A percentile compares a stretch with the other conserved stretches of the same genome.
phyloP scores from a whole-genome alignment of 257 asterid genomes.

The Solanum medicagineum region DNA sequence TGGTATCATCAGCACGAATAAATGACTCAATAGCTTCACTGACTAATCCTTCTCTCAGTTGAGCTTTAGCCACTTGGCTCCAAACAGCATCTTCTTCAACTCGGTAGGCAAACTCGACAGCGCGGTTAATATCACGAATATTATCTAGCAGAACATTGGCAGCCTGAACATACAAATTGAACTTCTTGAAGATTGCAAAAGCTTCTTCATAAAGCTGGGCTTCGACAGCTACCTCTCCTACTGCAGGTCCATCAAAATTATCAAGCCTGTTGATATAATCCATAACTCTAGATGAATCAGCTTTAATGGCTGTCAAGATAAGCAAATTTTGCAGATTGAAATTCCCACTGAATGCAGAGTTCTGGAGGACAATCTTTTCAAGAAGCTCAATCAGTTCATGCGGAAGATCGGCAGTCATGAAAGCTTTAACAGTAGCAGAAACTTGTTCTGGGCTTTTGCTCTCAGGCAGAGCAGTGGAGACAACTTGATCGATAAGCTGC shows the following conservation, averaged over 20 bases:
- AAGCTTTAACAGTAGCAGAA: conserved; percentile 98
- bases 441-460: conserved; percentile 99
- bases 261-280: conserved; percentile 94
- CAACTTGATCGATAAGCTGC: conserved; percentile 98
- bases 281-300: conserved; percentile 96
- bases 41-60: conserved; percentile 85
- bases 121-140: conserved; percentile 84
- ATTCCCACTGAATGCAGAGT: conserved; percentile 98
- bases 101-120: conserved; percentile 96
- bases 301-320: conserved; percentile 95
- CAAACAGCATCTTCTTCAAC: conserved; percentile 98
- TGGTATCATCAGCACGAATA: conserved; percentile 95
- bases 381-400: conserved; percentile 96
- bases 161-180: conserved; percentile 97
- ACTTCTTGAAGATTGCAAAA: conserved; percentile 92
- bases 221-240: conserved; percentile 97
- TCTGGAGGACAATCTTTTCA: conserved; percentile 96
- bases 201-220: conserved; percentile 93
- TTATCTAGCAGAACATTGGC: conserved; percentile 83
- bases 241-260: conserved; percentile 99
- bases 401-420: conserved; percentile 99
- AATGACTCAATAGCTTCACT: conserved; percentile 98
- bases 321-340: conserved; percentile 88
- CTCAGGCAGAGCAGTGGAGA: conserved; percentile 98
- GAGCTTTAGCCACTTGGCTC: conserved; percentile 99